Conservation (phyloP, 1,284 basidiomycete genomes). For the Pyrrhoderma noxium region DNA sequence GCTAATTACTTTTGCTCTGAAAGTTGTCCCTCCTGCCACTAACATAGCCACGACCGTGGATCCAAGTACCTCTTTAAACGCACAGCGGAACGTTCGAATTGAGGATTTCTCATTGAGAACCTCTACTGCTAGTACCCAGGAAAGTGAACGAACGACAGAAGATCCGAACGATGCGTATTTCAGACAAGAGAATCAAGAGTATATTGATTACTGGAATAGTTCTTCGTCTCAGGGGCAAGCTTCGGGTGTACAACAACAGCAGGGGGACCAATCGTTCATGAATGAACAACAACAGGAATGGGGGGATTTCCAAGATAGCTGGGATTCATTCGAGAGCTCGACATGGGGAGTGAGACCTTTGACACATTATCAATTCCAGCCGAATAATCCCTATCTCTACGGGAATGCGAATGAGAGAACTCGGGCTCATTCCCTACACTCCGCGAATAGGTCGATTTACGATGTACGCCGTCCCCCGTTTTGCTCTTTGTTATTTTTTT, state of each 20-base stretch:
- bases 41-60: too few relatives aligned
- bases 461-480: conserved; percentile 42
- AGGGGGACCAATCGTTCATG: conserved; percentile 9
- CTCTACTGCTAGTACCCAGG: not conserved
- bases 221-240: conserved; percentile 18
- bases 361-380: conserved; percentile 68
- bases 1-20: not conserved
- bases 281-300: conserved; percentile 36
- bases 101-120: not conserved
- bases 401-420: conserved; percentile 46
- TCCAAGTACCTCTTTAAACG: conserved; percentile 8
- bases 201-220: conserved; percentile 48
- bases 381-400: conserved; percentile 73
- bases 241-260: not conserved
- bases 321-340: conserved; percentile 78
- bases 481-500: conserved; percentile 15
- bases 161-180: conserved; percentile 64
- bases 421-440: conserved; percentile 49
- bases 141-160: conserved; percentile 28
- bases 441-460: conserved; percentile 34
- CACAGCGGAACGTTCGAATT: conserved; percentile 22
- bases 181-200: conserved; percentile 63
- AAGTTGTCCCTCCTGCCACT: not conserved
- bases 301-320: conserved; percentile 69
- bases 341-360: conserved; percentile 53